Conservation (phyloP, 176 grass and related monocot species). For the Oryza punctata region DNA sequence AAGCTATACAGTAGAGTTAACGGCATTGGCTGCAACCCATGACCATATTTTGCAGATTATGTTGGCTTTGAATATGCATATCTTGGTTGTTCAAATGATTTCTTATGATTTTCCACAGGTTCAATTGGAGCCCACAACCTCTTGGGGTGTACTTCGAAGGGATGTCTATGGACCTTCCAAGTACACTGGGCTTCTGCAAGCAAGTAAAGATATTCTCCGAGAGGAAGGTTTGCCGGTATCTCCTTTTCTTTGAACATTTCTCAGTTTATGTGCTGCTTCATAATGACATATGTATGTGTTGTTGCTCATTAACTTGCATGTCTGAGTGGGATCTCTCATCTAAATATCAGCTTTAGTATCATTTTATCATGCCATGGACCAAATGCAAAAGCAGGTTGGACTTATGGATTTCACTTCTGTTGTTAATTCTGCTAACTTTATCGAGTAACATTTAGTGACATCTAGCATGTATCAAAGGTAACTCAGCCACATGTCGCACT, state of each 20-base stretch:
- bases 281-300: not conserved
- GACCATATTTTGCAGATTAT: not conserved
- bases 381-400: not conserved
- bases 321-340: not conserved
- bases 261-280: not conserved
- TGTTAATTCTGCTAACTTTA: not conserved
- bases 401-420: not conserved
- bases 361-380: not conserved
- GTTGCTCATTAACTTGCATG: slow-evolving; percentile 11
- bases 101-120: slow-evolving; percentile 61
- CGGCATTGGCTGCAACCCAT: not conserved
- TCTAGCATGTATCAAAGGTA: not conserved
- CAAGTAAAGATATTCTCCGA: slow-evolving; percentile 86
- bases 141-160: slow-evolving; percentile 63
- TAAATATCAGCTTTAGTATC: slow-evolving; percentile 5
- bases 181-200: slow-evolving; percentile 88
- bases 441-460: not conserved
- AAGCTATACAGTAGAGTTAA: not conserved
- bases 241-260: slow-evolving; percentile 32
- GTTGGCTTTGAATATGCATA: not conserved
- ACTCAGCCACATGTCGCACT: not conserved
- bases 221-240: slow-evolving; percentile 98
- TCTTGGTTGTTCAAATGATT: slow-evolving; percentile 23
- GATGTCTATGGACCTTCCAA: slow-evolving; percentile 71
- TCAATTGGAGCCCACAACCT: slow-evolving; percentile 83